These are phyloP conservation scores for Amphirosellinia nigrospora DNA, from an alignment of 495 filamentous ascomycete species.

Conservation along the genomic window DNA sequence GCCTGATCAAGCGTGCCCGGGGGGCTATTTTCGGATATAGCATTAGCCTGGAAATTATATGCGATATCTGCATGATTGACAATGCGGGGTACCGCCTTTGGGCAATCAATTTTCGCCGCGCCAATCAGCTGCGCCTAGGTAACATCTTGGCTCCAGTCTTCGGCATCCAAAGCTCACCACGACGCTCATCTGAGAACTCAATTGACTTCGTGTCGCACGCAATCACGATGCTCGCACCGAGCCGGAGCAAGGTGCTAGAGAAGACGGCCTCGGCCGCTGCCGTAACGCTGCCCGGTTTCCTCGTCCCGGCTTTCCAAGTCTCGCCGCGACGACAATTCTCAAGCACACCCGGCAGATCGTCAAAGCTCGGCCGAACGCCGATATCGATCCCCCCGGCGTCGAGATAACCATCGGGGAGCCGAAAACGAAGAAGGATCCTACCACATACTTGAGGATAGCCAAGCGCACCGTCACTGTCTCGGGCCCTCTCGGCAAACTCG, in stretches of 20 bases:
- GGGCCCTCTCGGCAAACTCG: constrained; percentile 79
- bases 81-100: too few relatives aligned
- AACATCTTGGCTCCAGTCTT: constrained; percentile 15
- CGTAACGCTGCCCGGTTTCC: constrained; percentile 68
- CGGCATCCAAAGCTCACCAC: constrained; percentile 15
- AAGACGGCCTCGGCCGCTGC: constrained; percentile 41
- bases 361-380: constrained; percentile 83
- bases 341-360: constrained; percentile 65
- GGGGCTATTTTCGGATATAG: background rate
- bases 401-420: constrained; percentile 70
- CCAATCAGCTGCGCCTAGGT: constrained; percentile 27
- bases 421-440: constrained; percentile 54
- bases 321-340: constrained; percentile 70
- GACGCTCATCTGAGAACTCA: constrained; percentile 15
- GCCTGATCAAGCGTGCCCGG: too few relatives aligned
- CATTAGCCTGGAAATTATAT: background rate
- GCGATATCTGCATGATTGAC: background rate
- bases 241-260: constrained; percentile 51
- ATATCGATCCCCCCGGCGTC: constrained; percentile 87
- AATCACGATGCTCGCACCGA: constrained; percentile 56
- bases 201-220: constrained; percentile 27
- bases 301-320: constrained; percentile 73
- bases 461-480: constrained; percentile 69
- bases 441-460: constrained; percentile 57
- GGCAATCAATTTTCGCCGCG: constrained; percentile 29